Evolutionary conservation across 2,329 filamentous ascomycete species (phyloP).

Genomic region (Trichoderma sp.): DNA sequence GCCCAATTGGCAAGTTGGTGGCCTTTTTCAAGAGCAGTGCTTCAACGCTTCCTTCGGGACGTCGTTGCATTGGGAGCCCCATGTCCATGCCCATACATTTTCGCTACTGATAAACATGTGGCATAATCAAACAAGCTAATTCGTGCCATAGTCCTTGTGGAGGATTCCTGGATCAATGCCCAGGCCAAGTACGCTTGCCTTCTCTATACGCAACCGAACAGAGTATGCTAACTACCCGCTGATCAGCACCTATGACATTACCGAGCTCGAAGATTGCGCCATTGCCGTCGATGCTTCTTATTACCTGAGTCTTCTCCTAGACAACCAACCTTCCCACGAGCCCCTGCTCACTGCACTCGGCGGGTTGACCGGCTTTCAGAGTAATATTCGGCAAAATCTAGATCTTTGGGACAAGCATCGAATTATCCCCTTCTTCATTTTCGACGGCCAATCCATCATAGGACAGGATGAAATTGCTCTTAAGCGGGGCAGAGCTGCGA

Average conservation of each 20-base stretch:
- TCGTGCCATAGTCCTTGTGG: constrained; percentile 34
- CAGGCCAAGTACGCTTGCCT: constrained; percentile 36
- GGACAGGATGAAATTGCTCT: constrained; percentile 71
- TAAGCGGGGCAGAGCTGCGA: constrained; percentile 62
- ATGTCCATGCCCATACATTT: neutral
- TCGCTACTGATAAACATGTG: neutral
- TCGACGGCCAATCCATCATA: constrained; percentile 80
- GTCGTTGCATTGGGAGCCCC: neutral
- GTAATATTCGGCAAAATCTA: constrained; percentile 74
- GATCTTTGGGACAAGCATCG: constrained; percentile 66
- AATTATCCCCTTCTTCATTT: constrained; percentile 83
- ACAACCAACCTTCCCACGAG: constrained; percentile 69
- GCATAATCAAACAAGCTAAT: neutral
- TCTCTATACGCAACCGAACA: neutral
- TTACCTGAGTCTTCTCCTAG: constrained; percentile 78
- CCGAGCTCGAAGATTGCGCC: constrained; percentile 69
- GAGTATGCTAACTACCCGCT: neutral
- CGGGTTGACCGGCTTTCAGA: constrained; percentile 76
- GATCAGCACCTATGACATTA: constrained; percentile 58
- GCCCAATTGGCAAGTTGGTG: constrained; percentile 12
- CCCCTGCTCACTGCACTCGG: constrained; percentile 87
- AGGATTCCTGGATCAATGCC: constrained; percentile 41
- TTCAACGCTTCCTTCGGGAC: neutral
- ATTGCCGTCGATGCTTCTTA: constrained; percentile 88
- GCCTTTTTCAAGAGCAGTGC: neutral